Percentiles rank a stretch among this genome's conserved stretches.
These are phyloP conservation scores for Colletotrichum musicola DNA, from an alignment of 2,329 filamentous ascomycete genomes.

Conservation along the genomic window DNA sequence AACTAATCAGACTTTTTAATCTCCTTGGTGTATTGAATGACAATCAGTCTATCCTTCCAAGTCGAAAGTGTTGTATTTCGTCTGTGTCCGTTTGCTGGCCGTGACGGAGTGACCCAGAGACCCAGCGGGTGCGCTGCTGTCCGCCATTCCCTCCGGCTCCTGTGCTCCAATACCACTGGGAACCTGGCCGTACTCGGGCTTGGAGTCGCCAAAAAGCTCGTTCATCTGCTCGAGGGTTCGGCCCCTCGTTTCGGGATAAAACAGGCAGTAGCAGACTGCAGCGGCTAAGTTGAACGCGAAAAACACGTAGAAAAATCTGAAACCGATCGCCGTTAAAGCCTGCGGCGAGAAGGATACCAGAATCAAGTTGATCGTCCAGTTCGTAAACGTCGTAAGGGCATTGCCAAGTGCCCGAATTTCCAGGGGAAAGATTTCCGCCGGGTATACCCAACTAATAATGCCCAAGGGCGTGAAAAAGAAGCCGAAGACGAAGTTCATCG, in stretches of 20 bases:
- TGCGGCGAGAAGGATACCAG: constrained; percentile 63
- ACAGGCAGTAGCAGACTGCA: constrained; percentile 42
- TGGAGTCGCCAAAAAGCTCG: constrained; percentile 48
- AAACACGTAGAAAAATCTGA: constrained; percentile 57
- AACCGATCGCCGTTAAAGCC: constrained; percentile 56
- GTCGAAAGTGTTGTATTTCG: constrained; percentile 22
- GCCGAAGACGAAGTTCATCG: constrained; percentile 52
- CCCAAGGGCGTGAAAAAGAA: constrained; percentile 51
- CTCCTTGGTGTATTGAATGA: neutral
- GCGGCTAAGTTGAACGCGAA: constrained; percentile 45
- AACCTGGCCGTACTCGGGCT: neutral
- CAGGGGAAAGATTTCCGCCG: constrained; percentile 54
- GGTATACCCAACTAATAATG: constrained; percentile 57
- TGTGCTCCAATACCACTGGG: neutral
- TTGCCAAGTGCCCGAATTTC: constrained; percentile 47
- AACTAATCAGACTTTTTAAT: neutral
- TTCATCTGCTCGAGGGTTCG: constrained; percentile 52
- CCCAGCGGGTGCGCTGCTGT: neutral
- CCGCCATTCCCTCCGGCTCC: neutral
- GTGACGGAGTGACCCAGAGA: neutral
- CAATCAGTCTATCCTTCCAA: constrained; percentile 12
- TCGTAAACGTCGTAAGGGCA: constrained; percentile 46
- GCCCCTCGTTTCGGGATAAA: constrained; percentile 50
- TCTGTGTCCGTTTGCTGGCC: neutral
- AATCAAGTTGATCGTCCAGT: constrained; percentile 53